Percentiles rank a stretch among this genome's conserved stretches.
phyloP scores from a whole-genome alignment of 2,329 filamentous ascomycete species.

The Coniochaeta prunicola region DNA sequence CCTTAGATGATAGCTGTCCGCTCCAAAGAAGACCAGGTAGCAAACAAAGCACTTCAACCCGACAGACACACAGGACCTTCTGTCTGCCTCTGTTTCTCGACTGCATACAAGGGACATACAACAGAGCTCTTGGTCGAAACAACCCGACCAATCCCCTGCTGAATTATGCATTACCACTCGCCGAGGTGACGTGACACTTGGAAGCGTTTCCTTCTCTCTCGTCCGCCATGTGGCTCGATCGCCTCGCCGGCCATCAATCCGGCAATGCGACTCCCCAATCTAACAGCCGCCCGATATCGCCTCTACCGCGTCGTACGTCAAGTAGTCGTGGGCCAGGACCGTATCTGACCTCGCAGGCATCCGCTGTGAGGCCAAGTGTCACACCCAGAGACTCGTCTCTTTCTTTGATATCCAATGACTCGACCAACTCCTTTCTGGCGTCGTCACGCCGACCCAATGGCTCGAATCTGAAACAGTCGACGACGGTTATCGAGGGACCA shows the following conservation, averaged over 20 bases:
- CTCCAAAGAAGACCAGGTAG: background rate
- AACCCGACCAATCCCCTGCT: background rate
- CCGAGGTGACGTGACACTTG: background rate
- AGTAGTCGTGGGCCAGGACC: constrained; percentile 49
- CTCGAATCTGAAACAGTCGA: constrained; percentile 56
- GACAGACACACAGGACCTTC: background rate
- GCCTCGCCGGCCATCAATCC: constrained; percentile 64
- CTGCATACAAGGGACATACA: background rate
- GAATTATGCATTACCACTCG: background rate
- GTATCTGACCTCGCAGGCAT: constrained; percentile 59
- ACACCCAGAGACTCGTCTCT: constrained; percentile 69
- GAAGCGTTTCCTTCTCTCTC: background rate
- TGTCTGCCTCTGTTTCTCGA: background rate
- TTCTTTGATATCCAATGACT: constrained; percentile 71
- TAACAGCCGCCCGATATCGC: constrained; percentile 63
- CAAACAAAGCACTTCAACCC: background rate
- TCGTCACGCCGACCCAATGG: constrained; percentile 60
- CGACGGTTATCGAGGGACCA: constrained; percentile 42
- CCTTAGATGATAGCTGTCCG: background rate
- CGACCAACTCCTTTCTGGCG: constrained; percentile 66
- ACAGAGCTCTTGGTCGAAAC: background rate
- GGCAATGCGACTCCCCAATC: constrained; percentile 51
- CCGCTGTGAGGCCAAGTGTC: constrained; percentile 36
- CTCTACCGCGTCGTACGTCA: constrained; percentile 59
- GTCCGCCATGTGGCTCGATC: constrained; percentile 78